phyloP scores from a whole-genome alignment of 139 green algal species.

The Deuterostichococcus epilithicus region DNA sequence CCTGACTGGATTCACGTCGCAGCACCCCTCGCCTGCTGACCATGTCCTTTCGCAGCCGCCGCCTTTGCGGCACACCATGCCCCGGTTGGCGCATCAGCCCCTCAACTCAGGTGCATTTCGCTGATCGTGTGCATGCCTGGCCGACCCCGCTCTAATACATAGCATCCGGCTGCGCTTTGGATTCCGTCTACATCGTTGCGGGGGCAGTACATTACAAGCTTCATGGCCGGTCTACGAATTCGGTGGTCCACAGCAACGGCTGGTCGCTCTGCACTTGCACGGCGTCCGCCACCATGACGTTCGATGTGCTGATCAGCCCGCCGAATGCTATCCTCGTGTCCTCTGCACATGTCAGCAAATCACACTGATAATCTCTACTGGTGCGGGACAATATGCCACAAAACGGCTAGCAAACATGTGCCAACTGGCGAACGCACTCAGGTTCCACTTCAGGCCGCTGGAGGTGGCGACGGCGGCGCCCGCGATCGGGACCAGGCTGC shows the following conservation, averaged over 20 bases:
- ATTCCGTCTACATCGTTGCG: too few relatives aligned
- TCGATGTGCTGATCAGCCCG: slow-evolving; percentile 74
- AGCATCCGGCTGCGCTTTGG: too few relatives aligned
- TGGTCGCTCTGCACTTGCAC: slow-evolving; percentile 56
- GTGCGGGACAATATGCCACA: background rate
- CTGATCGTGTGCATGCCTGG: too few relatives aligned
- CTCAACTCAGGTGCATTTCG: too few relatives aligned
- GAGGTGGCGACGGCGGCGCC: slow-evolving; percentile 48
- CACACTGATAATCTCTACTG: background rate
- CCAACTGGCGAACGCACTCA: slow-evolving; percentile 31
- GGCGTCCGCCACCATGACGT: slow-evolving; percentile 51
- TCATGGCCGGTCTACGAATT: slow-evolving; percentile 11
- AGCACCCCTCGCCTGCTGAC: too few relatives aligned
- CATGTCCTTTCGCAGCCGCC: too few relatives aligned
- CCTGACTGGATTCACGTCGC: too few relatives aligned
- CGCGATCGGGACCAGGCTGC: slow-evolving; percentile 78
- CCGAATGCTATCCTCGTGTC: slow-evolving; percentile 51
- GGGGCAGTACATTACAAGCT: too few relatives aligned
- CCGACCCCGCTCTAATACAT: too few relatives aligned
- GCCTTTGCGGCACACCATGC: too few relatives aligned
- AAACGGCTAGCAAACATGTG: background rate
- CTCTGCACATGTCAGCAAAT: slow-evolving; percentile 21
- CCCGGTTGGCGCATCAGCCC: too few relatives aligned
- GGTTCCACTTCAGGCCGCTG: slow-evolving; percentile 81
- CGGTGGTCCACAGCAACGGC: slow-evolving; percentile 71